These are phyloP conservation scores for Primulina eburnea DNA, from an alignment of 257 asterid genomes.

Conservation along the genomic window DNA sequence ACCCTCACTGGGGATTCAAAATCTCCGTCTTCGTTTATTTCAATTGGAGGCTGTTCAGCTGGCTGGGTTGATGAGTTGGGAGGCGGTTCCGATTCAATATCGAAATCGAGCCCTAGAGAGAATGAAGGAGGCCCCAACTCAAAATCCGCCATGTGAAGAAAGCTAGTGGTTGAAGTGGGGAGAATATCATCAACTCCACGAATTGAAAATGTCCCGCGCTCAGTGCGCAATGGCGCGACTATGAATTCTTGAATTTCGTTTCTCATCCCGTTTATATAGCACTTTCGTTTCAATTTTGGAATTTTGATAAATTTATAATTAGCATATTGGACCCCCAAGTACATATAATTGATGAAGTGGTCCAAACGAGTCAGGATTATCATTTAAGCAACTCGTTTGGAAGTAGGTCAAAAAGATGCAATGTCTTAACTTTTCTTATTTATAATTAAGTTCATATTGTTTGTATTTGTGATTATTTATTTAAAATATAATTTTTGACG, in stretches of 20 bases:
- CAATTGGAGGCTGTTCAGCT: slow-evolving; percentile 29
- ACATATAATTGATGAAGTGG: no score
- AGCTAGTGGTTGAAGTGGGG: background rate
- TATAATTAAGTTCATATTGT: no score
- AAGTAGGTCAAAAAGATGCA: no score
- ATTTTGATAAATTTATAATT: no score
- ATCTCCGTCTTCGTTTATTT: slow-evolving; percentile 44
- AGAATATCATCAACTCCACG: slow-evolving; percentile 8
- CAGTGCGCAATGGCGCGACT: background rate
- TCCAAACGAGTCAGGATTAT: no score
- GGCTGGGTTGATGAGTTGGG: slow-evolving; percentile 25
- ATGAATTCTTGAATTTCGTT: background rate
- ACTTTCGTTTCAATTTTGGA: no score
- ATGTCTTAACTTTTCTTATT: no score
- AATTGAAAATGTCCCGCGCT: slow-evolving; percentile 21
- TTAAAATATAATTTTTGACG: no score
- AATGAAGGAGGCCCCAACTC: slow-evolving; percentile 75
- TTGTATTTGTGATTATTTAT: no score
- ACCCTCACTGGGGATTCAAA: slow-evolving; percentile 36
- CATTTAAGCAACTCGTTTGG: no score
- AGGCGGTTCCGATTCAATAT: slow-evolving; percentile 49
- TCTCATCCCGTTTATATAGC: no score
- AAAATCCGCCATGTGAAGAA: slow-evolving; percentile 42
- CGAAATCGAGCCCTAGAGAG: slow-evolving; percentile 80
- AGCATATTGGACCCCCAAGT: no score